Evolutionary conservation across 2,329 filamentous ascomycete genomes (phyloP).

Genomic region (Thelonectria olida): DNA sequence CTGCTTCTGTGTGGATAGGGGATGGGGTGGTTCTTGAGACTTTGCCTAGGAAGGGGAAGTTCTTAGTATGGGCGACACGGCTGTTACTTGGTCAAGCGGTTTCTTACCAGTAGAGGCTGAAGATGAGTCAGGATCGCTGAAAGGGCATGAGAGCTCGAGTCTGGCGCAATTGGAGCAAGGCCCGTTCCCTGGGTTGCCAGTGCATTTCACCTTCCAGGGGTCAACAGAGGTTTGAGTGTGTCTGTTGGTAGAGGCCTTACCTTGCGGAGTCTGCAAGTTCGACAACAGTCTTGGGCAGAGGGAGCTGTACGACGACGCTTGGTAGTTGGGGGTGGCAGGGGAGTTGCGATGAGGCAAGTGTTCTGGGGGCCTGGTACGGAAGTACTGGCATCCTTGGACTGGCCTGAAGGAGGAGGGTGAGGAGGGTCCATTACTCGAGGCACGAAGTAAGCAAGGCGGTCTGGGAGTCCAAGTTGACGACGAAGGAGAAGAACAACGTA

Average conservation of each 20-base stretch:
- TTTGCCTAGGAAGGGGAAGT: conserved; percentile 34
- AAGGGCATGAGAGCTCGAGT: conserved; percentile 49
- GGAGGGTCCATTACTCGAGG: conserved; percentile 15
- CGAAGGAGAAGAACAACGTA: too few relatives aligned
- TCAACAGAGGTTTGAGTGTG: conserved; percentile 7
- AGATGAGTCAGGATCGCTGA: conserved; percentile 36
- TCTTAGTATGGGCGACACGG: not conserved
- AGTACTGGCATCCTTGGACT: conserved; percentile 4
- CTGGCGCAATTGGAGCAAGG: conserved; percentile 50
- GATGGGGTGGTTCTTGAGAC: conserved; percentile 51
- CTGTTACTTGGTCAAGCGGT: not conserved
- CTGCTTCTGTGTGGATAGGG: conserved; percentile 53
- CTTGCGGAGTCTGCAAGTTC: conserved; percentile 51
- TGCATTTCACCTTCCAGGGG: conserved; percentile 51
- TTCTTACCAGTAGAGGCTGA: conserved; percentile 33
- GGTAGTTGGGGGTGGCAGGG: conserved; percentile 31
- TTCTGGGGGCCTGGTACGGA: conserved; percentile 8
- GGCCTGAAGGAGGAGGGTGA: not conserved
- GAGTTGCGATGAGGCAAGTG: conserved; percentile 20
- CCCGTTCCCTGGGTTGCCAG: conserved; percentile 47
- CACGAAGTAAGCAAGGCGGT: too few relatives aligned
- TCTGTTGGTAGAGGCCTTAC: conserved; percentile 29
- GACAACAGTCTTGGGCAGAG: conserved; percentile 45
- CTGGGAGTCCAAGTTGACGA: not conserved
- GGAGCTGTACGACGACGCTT: conserved; percentile 46